Conservation (phyloP, 1,284 basidiomycete species). For the Boletus smithii region DNA sequence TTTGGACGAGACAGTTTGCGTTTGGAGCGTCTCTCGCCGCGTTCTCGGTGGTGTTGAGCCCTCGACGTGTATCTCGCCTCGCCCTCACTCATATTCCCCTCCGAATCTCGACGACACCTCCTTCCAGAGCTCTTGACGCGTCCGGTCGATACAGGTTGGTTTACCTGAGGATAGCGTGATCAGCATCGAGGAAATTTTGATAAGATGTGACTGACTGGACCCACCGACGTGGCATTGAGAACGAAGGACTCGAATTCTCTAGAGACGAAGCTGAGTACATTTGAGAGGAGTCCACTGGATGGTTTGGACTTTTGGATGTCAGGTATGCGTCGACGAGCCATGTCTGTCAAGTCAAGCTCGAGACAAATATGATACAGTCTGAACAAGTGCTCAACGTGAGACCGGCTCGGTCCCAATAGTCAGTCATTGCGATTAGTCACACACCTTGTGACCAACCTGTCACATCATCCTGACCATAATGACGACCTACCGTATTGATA, state of each 20-base stretch:
- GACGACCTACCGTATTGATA: too few species aligned
- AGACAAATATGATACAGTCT: too few species aligned
- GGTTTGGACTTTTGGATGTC: conserved; percentile 2
- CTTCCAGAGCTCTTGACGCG: conserved; percentile 8
- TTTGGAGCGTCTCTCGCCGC: conserved; percentile 11
- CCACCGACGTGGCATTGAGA: conserved; percentile 54
- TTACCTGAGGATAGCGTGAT: conserved; percentile 14
- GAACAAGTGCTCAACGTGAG: conserved; percentile 13
- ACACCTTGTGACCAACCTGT: too few species aligned
- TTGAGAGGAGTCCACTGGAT: conserved; percentile 51
- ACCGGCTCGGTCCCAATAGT: conserved; percentile 14
- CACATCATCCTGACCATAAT: too few species aligned
- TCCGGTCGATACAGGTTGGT: conserved; percentile 9
- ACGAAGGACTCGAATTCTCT: conserved; percentile 69
- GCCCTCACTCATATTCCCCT: conserved; percentile 16
- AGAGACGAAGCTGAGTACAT: conserved; percentile 66
- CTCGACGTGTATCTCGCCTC: conserved; percentile 10
- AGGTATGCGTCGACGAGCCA: conserved; percentile 12
- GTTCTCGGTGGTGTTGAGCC: conserved; percentile 9
- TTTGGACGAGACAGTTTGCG: conserved; percentile 9
- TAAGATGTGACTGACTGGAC: conserved; percentile 22
- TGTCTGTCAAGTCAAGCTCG: neutral
- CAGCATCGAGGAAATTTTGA: conserved; percentile 3
- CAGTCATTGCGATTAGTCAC: too few species aligned
- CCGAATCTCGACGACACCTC: conserved; percentile 7